phyloP scores from a whole-genome alignment of 495 filamentous ascomycete species.

The Tuber umbilicatum region DNA sequence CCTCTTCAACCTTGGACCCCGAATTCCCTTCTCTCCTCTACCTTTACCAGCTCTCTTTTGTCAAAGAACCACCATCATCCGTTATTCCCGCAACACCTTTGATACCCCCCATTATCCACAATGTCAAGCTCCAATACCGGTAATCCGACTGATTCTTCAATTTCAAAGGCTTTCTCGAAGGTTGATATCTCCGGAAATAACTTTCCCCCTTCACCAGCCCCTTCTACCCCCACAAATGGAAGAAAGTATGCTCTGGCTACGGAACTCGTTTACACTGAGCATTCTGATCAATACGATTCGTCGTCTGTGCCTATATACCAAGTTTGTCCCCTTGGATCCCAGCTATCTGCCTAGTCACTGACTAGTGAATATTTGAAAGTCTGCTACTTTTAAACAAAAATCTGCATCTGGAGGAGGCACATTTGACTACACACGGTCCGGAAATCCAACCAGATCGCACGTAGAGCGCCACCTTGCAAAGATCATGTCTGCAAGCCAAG shows the following conservation, averaged over 20 bases:
- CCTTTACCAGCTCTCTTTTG: neutral
- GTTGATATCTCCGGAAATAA: slow-evolving; percentile 84
- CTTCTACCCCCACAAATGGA: slow-evolving; percentile 79
- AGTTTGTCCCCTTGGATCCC: slow-evolving; percentile 43
- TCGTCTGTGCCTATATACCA: slow-evolving; percentile 95
- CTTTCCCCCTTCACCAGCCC: slow-evolving; percentile 87
- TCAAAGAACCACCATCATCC: neutral
- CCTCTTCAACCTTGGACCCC: neutral
- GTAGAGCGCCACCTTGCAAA: slow-evolving; percentile 95
- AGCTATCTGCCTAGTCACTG: neutral
- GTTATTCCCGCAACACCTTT: slow-evolving; percentile 2
- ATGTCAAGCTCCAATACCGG: slow-evolving; percentile 9
- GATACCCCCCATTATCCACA: neutral
- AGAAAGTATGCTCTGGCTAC: slow-evolving; percentile 87
- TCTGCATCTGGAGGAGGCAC: slow-evolving; percentile 69
- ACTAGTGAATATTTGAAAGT: slow-evolving; percentile 47
- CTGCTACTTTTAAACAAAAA: slow-evolving; percentile 93
- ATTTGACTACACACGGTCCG: slow-evolving; percentile 97
- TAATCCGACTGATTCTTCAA: slow-evolving; percentile 28
- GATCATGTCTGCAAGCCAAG: slow-evolving; percentile 91
- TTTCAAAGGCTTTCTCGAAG: slow-evolving; percentile 64
- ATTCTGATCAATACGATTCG: slow-evolving; percentile 90
- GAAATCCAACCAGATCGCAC: slow-evolving; percentile 93
- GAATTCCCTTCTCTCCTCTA: neutral
- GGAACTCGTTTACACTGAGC: slow-evolving; percentile 91